A percentile compares a stretch with the other conserved stretches of the same genome.
These are phyloP conservation scores for Beta macrorhiza DNA, from an alignment of 179 eudicot genomes.

Conservation along the genomic window DNA sequence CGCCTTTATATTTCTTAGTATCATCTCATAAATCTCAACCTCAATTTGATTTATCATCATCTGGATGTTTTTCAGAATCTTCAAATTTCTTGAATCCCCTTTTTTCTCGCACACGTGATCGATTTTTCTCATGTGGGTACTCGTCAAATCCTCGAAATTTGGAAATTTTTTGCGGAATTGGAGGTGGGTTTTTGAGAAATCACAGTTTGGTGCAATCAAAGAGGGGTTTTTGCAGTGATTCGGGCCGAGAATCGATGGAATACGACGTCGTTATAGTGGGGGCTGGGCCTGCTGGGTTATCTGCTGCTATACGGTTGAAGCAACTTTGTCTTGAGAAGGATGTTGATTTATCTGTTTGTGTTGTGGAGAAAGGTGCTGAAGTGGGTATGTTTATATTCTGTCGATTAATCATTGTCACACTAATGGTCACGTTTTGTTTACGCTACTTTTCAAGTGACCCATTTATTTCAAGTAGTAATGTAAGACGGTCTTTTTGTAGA, in stretches of 20 bases:
- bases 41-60: slow-evolving; percentile 19
- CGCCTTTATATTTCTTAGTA: neutral
- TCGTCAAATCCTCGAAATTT: slow-evolving; percentile 17
- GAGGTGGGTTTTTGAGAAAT: slow-evolving; percentile 32
- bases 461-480: too few relatives aligned
- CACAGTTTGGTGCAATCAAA: slow-evolving; percentile 20
- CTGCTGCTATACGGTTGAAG: slow-evolving; percentile 90
- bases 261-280: slow-evolving; percentile 94
- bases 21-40: neutral
- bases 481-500: too few relatives aligned
- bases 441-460: too few relatives aligned
- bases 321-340: slow-evolving; percentile 64
- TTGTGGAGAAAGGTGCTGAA: slow-evolving; percentile 95
- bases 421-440: too few relatives aligned
- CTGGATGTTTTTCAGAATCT: slow-evolving; percentile 29
- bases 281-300: slow-evolving; percentile 96
- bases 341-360: slow-evolving; percentile 83
- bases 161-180: neutral
- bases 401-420: neutral
- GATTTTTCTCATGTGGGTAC: slow-evolving; percentile 35
- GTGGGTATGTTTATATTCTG: slow-evolving; percentile 54
- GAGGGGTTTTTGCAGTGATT: slow-evolving; percentile 45
- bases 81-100: neutral
- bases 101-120: neutral
- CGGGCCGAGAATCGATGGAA: slow-evolving; percentile 57